Percentiles rank a stretch among this genome's conserved stretches.
These are phyloP conservation scores for Debaryomyces coudertii DNA, from an alignment of 1,139 yeast genomes.

Conservation along the genomic window DNA sequence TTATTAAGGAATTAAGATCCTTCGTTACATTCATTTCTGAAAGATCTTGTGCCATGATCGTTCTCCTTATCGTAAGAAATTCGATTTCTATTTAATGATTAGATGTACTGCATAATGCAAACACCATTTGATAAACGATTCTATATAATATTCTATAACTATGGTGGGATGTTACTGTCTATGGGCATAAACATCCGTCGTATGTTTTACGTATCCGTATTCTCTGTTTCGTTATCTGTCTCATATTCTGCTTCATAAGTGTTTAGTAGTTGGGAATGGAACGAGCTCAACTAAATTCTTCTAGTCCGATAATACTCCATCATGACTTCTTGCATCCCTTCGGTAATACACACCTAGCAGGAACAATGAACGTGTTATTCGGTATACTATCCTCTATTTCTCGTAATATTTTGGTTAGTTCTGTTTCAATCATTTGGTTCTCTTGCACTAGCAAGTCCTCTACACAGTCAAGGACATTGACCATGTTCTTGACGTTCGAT, in stretches of 20 bases:
- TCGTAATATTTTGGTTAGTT: not conserved
- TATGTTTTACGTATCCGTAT: not conserved
- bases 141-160: not conserved
- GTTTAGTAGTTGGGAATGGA: not conserved
- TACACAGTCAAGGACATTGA: slow-evolving; percentile 15
- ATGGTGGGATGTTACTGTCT: not conserved
- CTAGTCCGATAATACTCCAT: not conserved
- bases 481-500: slow-evolving; percentile 11
- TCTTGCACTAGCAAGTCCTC: slow-evolving; percentile 17
- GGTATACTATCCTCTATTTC: slow-evolving; percentile 7
- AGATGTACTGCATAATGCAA: slow-evolving; percentile 5
- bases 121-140: not conserved
- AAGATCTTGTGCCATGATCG: not conserved
- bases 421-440: slow-evolving; percentile 4
- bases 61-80: not conserved
- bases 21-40: slow-evolving; percentile 14
- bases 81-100: slow-evolving; percentile 2
- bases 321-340: not conserved
- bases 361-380: slow-evolving; percentile 9
- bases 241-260: not conserved
- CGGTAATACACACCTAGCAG: not conserved
- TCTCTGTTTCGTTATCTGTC: not conserved
- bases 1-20: slow-evolving; percentile 20
- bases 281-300: no score
- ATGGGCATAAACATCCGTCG: not conserved